phyloP scores from a whole-genome alignment of 306 rosid genomes.

The Phaseolus lunatus region DNA sequence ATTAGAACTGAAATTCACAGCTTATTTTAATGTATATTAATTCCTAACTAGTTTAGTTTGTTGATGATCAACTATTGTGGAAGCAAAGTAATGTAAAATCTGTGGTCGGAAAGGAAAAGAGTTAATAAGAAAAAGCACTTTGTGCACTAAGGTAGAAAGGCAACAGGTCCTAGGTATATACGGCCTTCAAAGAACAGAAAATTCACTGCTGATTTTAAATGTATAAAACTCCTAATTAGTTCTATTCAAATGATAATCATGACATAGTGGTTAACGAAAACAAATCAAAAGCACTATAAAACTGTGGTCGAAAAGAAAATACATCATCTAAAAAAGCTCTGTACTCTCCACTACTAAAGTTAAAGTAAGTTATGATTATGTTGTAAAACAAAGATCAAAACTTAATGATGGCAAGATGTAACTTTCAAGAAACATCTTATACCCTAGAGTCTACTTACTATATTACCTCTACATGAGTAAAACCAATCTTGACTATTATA shows the following conservation, averaged over 20 bases:
- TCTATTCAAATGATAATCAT: conserved; percentile 41
- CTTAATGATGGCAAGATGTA: conserved; percentile 46
- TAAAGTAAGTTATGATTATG: conserved; percentile 61
- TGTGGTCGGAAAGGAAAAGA: conserved; percentile 30
- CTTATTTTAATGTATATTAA: background rate
- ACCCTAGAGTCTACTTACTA: conserved; percentile 42
- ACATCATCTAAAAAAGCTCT: conserved; percentile 28
- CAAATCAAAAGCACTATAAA: conserved; percentile 10
- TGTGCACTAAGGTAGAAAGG: conserved; percentile 5
- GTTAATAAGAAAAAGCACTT: conserved; percentile 24
- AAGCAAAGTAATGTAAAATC: conserved; percentile 13
- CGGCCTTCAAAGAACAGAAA: conserved; percentile 18
- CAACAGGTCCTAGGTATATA: background rate
- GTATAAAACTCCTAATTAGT: conserved; percentile 34
- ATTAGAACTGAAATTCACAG: background rate
- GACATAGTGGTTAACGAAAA: background rate
- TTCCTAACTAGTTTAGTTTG: conserved; percentile 39
- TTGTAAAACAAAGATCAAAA: conserved; percentile 47
- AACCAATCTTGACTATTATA: background rate
- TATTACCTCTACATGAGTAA: conserved; percentile 6
- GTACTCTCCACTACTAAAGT: conserved; percentile 70
- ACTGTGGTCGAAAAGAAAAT: conserved; percentile 36
- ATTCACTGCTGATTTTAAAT: background rate
- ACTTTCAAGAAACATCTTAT: conserved; percentile 48
- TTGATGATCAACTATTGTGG: conserved; percentile 26